phyloP scores from a whole-genome alignment of 1,284 basidiomycete genomes.

The Thecaphora thlaspeos region DNA sequence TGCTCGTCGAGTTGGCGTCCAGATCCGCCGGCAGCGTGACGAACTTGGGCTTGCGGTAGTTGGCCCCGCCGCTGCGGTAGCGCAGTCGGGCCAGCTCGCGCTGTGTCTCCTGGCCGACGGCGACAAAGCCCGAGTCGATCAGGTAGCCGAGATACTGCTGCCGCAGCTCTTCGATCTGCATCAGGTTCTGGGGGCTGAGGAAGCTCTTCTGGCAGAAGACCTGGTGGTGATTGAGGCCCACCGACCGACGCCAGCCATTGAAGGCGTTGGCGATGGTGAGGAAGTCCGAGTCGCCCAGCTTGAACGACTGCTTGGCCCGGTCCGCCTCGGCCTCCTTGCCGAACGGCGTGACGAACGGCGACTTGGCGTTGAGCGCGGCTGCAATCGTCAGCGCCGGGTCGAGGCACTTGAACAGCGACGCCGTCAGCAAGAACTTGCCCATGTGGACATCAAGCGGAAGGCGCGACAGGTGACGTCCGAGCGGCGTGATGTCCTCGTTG shows the following conservation, averaged over 20 bases:
- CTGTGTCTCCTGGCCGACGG: constrained; percentile 68
- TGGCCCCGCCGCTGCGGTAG: constrained; percentile 49
- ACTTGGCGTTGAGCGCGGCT: constrained; percentile 84
- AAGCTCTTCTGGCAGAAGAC: constrained; percentile 78
- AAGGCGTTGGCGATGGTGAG: constrained; percentile 90
- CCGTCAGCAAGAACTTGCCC: constrained; percentile 86
- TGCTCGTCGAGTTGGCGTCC: constrained; percentile 68
- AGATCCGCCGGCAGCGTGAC: constrained; percentile 69
- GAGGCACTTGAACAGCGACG: constrained; percentile 82
- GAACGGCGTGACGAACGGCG: constrained; percentile 81
- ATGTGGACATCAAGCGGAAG: constrained; percentile 95
- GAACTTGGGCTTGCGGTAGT: constrained; percentile 68
- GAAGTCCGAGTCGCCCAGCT: constrained; percentile 90
- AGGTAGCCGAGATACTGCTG: constrained; percentile 81
- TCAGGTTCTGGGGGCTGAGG: constrained; percentile 83
- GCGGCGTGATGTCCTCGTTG: constrained; percentile 88
- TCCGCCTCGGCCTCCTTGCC: constrained; percentile 86
- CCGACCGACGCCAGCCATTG: constrained; percentile 80
- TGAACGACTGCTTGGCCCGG: constrained; percentile 77
- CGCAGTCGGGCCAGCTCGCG: constrained; percentile 70
- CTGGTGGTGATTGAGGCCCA: constrained; percentile 63
- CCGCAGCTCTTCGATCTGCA: constrained; percentile 93
- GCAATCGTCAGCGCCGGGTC: constrained; percentile 95
- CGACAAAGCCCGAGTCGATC: constrained; percentile 82
- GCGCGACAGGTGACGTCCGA: constrained; percentile 86